Evolutionary conservation across 2,329 filamentous ascomycete species (phyloP).

Genomic region (Ophiostoma himal-ulmi): DNA sequence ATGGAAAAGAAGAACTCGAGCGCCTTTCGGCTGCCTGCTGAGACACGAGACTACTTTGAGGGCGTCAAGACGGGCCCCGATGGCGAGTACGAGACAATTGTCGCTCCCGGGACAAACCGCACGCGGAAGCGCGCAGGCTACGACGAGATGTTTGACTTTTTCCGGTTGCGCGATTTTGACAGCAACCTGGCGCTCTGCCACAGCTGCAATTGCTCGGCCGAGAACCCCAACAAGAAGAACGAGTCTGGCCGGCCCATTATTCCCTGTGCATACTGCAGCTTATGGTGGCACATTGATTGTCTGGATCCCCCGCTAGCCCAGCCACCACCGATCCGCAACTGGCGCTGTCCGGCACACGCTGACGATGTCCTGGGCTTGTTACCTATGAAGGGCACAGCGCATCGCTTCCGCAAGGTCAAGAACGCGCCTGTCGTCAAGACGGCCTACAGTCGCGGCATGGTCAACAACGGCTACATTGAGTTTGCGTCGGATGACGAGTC

Average conservation of each 20-base stretch:
- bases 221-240: constrained; percentile 31
- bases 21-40: constrained; percentile 64
- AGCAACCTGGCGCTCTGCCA: constrained; percentile 73
- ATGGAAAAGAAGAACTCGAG: constrained; percentile 65
- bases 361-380: constrained; percentile 64
- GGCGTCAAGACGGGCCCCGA: constrained; percentile 70
- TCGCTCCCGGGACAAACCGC: constrained; percentile 17
- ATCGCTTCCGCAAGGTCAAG: constrained; percentile 57
- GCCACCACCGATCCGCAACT: constrained; percentile 69
- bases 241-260: constrained; percentile 60
- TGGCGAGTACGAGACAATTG: constrained; percentile 72
- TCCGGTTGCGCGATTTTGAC: constrained; percentile 63
- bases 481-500: constrained; percentile 54
- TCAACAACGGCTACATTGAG: constrained; percentile 67
- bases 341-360: constrained; percentile 83
- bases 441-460: constrained; percentile 55
- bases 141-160: constrained; percentile 60
- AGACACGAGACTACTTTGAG: constrained; percentile 70
- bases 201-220: constrained; percentile 62
- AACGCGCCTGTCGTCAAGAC: constrained; percentile 47
- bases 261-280: constrained; percentile 74
- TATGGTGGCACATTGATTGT: constrained; percentile 90
- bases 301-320: constrained; percentile 76
- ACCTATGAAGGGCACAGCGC: constrained; percentile 53
- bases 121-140: constrained; percentile 39